These are phyloP conservation scores for Fusarium drepaniforme DNA, from an alignment of 2,329 filamentous ascomycete genomes.

Conservation along the genomic window DNA sequence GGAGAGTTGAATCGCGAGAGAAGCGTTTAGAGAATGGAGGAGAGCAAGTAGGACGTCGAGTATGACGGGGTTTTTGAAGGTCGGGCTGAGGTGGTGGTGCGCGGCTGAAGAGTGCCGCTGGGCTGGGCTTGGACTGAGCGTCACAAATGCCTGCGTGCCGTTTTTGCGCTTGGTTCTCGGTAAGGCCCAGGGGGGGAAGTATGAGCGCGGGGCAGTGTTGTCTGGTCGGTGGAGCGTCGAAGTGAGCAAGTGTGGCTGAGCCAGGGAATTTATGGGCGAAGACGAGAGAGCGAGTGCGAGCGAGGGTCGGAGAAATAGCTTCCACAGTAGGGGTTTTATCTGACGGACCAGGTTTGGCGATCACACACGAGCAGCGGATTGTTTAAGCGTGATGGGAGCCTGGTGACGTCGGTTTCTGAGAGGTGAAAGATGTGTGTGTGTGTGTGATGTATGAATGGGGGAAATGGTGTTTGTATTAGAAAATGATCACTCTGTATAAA, in stretches of 20 bases:
- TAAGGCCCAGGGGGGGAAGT: conserved; percentile 8
- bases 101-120: conserved; percentile 32
- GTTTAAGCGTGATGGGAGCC: not conserved
- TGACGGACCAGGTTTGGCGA: not conserved
- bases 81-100: conserved; percentile 33
- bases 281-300: not conserved
- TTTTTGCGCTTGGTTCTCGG: not conserved
- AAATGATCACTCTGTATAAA: too few species aligned
- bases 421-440: not conserved
- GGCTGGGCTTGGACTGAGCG: conserved; percentile 11
- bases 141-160: conserved; percentile 2
- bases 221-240: conserved; percentile 30
- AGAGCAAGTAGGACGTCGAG: conserved; percentile 5
- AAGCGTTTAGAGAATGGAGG: conserved; percentile 5
- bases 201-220: conserved; percentile 35
- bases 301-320: not conserved
- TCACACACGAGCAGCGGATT: not conserved
- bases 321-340: not conserved
- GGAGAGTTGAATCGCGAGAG: not conserved
- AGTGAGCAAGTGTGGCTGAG: conserved; percentile 35
- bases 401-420: not conserved
- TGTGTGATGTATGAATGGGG: not conserved
- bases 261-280: conserved; percentile 11
- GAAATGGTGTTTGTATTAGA: not conserved
- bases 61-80: conserved; percentile 30